A percentile compares a stretch with the other conserved stretches of the same genome.
Evolutionary conservation across 2,329 filamentous ascomycete genomes (phyloP).

Genomic region (Colletotrichum plurivorum): DNA sequence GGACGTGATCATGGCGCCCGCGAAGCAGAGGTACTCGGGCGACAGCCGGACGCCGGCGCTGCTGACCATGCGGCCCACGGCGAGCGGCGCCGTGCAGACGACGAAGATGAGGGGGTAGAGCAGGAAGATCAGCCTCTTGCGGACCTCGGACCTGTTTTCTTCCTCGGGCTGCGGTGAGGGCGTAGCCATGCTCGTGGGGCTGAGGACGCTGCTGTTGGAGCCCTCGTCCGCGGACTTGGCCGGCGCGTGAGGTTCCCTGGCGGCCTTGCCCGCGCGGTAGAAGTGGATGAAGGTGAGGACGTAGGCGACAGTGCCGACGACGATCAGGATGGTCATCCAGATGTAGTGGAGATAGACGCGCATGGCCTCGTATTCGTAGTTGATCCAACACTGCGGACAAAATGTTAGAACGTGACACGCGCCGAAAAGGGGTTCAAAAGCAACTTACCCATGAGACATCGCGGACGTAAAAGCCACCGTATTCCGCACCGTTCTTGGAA

Average conservation of each 20-base stretch:
- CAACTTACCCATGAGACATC: slow-evolving; percentile 67
- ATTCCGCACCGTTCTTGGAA: slow-evolving; percentile 15
- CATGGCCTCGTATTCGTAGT: slow-evolving; percentile 61
- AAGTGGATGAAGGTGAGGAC: slow-evolving; percentile 53
- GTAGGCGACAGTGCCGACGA: slow-evolving; percentile 53
- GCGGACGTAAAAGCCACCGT: slow-evolving; percentile 60
- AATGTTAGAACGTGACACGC: neutral
- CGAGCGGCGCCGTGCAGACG: slow-evolving; percentile 72
- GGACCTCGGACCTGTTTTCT: neutral
- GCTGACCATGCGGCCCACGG: slow-evolving; percentile 69
- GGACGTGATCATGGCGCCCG: slow-evolving; percentile 65
- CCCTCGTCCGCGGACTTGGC: neutral
- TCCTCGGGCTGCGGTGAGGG: neutral
- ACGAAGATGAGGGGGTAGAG: slow-evolving; percentile 75
- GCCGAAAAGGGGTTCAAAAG: slow-evolving; percentile 40
- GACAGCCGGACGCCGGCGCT: slow-evolving; percentile 65
- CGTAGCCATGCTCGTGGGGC: neutral
- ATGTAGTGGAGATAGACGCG: slow-evolving; percentile 74
- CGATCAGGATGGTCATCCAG: slow-evolving; percentile 67
- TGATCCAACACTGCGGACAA: slow-evolving; percentile 71
- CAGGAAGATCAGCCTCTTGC: slow-evolving; percentile 56
- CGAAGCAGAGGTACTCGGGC: slow-evolving; percentile 63
- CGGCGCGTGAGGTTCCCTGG: neutral
- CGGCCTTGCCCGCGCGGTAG: slow-evolving; percentile 25
- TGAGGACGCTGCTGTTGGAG: slow-evolving; percentile 1